Evolutionary conservation across 2,329 filamentous ascomycete genomes (phyloP), one percentile per base, ranked within the genome.

Genomic region (Knufia fluminis): DNA sequence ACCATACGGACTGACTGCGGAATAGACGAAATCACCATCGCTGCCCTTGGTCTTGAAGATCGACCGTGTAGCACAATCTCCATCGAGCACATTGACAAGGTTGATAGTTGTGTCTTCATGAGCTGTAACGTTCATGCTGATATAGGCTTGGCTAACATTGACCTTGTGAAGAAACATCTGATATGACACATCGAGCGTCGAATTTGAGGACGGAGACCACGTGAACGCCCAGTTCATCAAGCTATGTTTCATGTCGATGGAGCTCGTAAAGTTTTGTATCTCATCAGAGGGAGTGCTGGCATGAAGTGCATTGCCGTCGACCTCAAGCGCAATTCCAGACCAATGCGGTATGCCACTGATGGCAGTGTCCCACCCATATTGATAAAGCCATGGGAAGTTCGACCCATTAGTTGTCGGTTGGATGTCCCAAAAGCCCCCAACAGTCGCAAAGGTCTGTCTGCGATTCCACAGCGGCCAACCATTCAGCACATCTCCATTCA

Each of bases 341-440:
- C 81, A 84, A 60, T 86, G 83, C 4, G 84, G 84, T 14, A 88
- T 74, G 20, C 84, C 84, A 46, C 76, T 78, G 54, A 86, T 83
- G 45, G 84, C 80, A 57, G 78, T 83, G 59, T 88, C 83, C 50
- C 77, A 77, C 4, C 82, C 82, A 64, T 84, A 83, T 56, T 86
- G 78, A 49, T 77, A 72, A 38, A 87, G 63, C 82, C 83, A 86
- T 0, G 73, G 72, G 56, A 82, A 85, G 57, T 86, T 86, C 4
- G 76, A 75, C 0, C 74, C 73, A 39, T 77, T 79, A 0, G 74
- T 78, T 24, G 70, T 73, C 2, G 72, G 70, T 60, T 85, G 79
- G 2, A 69, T 69, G 53, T 84, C 74, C 61, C 75, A 86, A 60
- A 86, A 85, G 1, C 82, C 82, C 3, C 78, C 75, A 23, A 86